phyloP scores from a whole-genome alignment of 495 filamentous ascomycete species.

The Penicillium taxi region DNA sequence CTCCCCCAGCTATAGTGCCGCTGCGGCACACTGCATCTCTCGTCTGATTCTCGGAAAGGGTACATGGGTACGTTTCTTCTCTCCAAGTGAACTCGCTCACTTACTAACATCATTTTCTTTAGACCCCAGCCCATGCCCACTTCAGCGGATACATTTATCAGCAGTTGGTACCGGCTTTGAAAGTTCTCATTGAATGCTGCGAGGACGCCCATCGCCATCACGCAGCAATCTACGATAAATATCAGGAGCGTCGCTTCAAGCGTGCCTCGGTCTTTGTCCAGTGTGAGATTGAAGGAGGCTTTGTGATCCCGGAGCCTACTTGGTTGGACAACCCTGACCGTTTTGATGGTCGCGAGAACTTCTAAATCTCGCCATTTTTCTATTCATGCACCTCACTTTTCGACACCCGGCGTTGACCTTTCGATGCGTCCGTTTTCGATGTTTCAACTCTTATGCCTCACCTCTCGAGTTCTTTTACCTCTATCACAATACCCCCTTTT shows the following conservation, averaged over 20 bases:
- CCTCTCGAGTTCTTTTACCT: too few relatives aligned
- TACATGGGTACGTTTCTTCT: constrained; percentile 66
- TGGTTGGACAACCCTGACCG: constrained; percentile 12
- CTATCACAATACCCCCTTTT: too few relatives aligned
- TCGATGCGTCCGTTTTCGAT: too few relatives aligned
- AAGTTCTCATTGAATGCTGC: constrained; percentile 78
- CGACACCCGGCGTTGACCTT: too few relatives aligned
- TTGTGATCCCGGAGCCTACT: constrained; percentile 26
- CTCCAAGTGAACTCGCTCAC: constrained; percentile 1
- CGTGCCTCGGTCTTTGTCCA: constrained; percentile 72
- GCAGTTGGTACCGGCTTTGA: constrained; percentile 71
- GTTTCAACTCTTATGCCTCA: too few relatives aligned
- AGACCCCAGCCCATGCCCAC: constrained; percentile 77
- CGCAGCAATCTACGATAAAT: constrained; percentile 82
- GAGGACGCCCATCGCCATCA: constrained; percentile 75
- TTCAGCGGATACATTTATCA: constrained; percentile 87
- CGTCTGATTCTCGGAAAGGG: constrained; percentile 83
- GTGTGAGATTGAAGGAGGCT: constrained; percentile 56
- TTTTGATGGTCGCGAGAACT: constrained; percentile 16
- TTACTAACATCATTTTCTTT: constrained; percentile 22
- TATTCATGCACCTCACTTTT: too few relatives aligned
- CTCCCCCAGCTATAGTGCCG: constrained; percentile 80
- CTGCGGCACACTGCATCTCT: constrained; percentile 90
- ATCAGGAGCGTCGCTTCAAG: constrained; percentile 74
- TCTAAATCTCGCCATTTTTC: too few relatives aligned